phyloP scores from a whole-genome alignment of 1,284 basidiomycete genomes.

The Puccinia triticina region DNA sequence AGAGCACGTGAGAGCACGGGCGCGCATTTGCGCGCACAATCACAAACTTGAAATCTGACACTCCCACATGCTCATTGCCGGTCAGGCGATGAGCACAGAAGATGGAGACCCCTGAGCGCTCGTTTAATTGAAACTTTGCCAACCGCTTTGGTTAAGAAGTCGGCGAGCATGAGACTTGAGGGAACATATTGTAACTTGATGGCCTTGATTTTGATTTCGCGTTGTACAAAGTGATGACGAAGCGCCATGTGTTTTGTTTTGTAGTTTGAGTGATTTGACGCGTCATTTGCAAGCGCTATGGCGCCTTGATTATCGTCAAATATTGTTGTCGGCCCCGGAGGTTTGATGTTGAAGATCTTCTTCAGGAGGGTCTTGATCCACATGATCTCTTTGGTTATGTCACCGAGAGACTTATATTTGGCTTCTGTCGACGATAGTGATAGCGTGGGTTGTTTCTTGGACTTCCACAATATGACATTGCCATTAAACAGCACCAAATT shows the following conservation, averaged over 20 bases:
- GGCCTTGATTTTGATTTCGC: not conserved
- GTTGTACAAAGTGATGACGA: not conserved
- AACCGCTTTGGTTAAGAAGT: not conserved
- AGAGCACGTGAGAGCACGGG: no score
- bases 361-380: slow-evolving; percentile 2
- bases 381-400: slow-evolving; percentile 1
- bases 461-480: slow-evolving; percentile 23
- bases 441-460: slow-evolving; percentile 43
- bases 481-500: slow-evolving; percentile 38
- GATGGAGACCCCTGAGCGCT: not conserved
- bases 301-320: not conserved
- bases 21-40: no score
- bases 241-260: not conserved
- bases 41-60: not conserved
- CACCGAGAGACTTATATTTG: slow-evolving; percentile 34
- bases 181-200: not conserved
- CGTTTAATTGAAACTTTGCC: not conserved
- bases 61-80: not conserved
- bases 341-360: not conserved
- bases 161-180: not conserved
- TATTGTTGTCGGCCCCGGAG: not conserved
- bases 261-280: slow-evolving; percentile 1
- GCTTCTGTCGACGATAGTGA: slow-evolving; percentile 46
- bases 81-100: not conserved
- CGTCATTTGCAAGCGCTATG: not conserved